Conservation (phyloP, 495 filamentous ascomycete genomes). For the Hypoxylon crocopeplum region DNA sequence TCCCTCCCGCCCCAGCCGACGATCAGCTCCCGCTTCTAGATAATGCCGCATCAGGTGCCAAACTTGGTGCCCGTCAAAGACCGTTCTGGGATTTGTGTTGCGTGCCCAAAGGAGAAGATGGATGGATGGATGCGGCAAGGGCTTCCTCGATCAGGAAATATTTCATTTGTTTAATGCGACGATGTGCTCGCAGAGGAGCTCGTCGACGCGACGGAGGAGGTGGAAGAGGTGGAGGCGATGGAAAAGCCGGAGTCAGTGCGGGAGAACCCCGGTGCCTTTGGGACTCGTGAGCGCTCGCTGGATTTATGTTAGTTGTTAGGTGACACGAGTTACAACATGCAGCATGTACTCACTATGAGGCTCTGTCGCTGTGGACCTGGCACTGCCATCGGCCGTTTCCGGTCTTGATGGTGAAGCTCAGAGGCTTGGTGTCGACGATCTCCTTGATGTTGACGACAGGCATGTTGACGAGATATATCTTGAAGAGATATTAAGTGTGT, state of each 20-base stretch:
- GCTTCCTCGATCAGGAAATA: conserved; percentile 12
- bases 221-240: conserved; percentile 38
- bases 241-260: conserved; percentile 39
- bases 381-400: conserved; percentile 47
- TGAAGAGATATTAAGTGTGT: not conserved
- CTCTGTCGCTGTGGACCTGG: conserved; percentile 49
- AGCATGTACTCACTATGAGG: conserved; percentile 46
- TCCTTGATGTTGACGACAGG: conserved; percentile 41
- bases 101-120: not conserved
- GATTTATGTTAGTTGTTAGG: conserved; percentile 13
- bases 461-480: conserved; percentile 29
- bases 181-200: conserved; percentile 23
- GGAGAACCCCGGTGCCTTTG: conserved; percentile 36
- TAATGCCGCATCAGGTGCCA: conserved; percentile 33
- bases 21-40: conserved; percentile 23
- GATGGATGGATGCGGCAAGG: conserved; percentile 7
- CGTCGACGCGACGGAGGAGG: conserved; percentile 35
- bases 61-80: too few relatives aligned
- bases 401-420: conserved; percentile 54
- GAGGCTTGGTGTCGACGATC: conserved; percentile 43
- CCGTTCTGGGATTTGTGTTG: not conserved
- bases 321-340: not conserved
- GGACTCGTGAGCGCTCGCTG: conserved; percentile 47
- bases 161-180: conserved; percentile 29
- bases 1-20: conserved; percentile 24